phyloP scores from a whole-genome alignment of 805 yeast species.

The Nakazawaea pomicola region DNA sequence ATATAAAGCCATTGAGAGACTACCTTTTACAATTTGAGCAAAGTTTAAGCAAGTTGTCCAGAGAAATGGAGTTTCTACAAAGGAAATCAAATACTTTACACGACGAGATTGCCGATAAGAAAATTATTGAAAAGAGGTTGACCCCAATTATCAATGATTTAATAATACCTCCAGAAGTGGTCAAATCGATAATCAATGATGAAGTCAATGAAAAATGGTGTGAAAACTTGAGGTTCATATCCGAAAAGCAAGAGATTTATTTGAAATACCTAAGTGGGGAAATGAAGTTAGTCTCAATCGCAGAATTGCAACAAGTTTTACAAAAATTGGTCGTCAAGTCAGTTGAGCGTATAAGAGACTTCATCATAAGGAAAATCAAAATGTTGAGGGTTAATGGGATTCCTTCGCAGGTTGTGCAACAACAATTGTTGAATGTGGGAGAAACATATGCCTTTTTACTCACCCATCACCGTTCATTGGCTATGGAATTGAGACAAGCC shows the following conservation, averaged over 20 bases:
- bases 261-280: constrained; percentile 28
- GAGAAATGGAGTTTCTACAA: constrained; percentile 59
- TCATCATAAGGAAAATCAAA: constrained; percentile 59
- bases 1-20: constrained; percentile 44
- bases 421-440: constrained; percentile 53
- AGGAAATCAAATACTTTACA: constrained; percentile 45
- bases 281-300: constrained; percentile 16
- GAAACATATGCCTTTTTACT: constrained; percentile 57
- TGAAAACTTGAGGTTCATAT: constrained; percentile 53
- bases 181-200: constrained; percentile 52
- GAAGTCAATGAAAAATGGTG: constrained; percentile 60
- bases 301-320: constrained; percentile 30
- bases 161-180: constrained; percentile 68
- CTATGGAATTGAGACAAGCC: constrained; percentile 70
- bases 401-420: constrained; percentile 74
- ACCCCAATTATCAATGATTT: constrained; percentile 76
- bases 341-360: constrained; percentile 72
- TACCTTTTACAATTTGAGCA: constrained; percentile 52
- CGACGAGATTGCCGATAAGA: constrained; percentile 41
- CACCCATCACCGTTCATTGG: constrained; percentile 53
- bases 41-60: constrained; percentile 50
- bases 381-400: constrained; percentile 57
- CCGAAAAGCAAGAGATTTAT: constrained; percentile 56
- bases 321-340: constrained; percentile 54
- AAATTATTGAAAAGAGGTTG: constrained; percentile 43